Evolutionary conservation across 148 eudicot genomes (phyloP).

Genomic region (Nyssa sinensis): DNA sequence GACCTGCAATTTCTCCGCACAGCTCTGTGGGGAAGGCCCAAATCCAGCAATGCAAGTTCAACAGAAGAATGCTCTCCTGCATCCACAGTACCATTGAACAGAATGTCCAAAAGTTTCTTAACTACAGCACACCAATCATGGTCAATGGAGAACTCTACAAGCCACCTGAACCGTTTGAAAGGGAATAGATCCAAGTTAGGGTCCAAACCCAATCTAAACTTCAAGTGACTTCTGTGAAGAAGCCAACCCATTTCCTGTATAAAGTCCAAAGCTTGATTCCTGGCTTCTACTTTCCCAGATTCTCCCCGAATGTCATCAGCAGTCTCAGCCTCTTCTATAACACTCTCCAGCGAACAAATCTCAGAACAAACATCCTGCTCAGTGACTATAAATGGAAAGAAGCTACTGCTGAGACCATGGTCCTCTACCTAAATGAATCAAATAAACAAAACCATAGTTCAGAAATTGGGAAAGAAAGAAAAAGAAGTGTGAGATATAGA

Average conservation of each 20-base stretch:
- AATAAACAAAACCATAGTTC: not conserved
- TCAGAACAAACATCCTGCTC: slow-evolving; percentile 88
- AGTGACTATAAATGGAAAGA: slow-evolving; percentile 89
- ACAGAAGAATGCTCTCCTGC: slow-evolving; percentile 43
- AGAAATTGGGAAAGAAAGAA: not conserved
- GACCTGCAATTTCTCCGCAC: slow-evolving; percentile 65
- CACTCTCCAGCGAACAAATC: slow-evolving; percentile 71
- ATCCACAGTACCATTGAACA: slow-evolving; percentile 60
- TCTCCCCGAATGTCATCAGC: slow-evolving; percentile 35
- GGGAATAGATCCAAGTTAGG: slow-evolving; percentile 48
- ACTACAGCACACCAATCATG: slow-evolving; percentile 87
- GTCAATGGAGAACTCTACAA: slow-evolving; percentile 71
- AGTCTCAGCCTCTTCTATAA: slow-evolving; percentile 36
- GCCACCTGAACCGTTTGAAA: slow-evolving; percentile 68
- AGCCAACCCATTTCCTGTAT: slow-evolving; percentile 98
- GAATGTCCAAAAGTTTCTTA: slow-evolving; percentile 61
- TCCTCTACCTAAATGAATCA: slow-evolving; percentile 69
- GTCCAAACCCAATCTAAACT: slow-evolving; percentile 30
- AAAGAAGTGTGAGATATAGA: not conserved
- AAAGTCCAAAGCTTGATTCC: slow-evolving; percentile 63
- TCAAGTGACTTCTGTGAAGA: slow-evolving; percentile 58
- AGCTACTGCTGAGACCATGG: slow-evolving; percentile 64
- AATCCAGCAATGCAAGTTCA: slow-evolving; percentile 50
- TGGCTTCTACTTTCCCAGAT: slow-evolving; percentile 26
- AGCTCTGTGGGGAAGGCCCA: slow-evolving; percentile 77